Conservation (phyloP, 306 rosid species). For the Parietaria judaica region DNA sequence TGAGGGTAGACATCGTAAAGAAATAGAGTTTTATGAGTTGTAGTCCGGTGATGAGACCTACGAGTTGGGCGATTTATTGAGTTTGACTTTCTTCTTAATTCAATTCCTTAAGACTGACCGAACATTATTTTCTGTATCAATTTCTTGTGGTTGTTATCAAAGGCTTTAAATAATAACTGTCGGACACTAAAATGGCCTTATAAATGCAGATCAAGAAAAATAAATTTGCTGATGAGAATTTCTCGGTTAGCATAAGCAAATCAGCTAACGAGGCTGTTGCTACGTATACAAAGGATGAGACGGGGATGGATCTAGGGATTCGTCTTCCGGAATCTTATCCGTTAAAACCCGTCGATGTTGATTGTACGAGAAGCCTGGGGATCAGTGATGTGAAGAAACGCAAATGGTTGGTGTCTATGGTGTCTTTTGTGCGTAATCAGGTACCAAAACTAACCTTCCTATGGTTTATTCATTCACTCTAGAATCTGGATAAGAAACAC, state of each 20-base stretch:
- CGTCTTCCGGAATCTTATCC: constrained; percentile 93
- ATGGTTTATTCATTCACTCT: constrained; percentile 4
- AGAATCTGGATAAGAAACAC: background rate
- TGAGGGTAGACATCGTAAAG: too few species aligned
- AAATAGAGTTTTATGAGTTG: too few species aligned
- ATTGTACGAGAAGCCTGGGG: constrained; percentile 81
- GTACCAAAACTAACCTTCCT: constrained; percentile 32
- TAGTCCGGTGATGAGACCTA: too few species aligned
- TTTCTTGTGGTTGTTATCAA: too few species aligned
- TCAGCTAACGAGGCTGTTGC: constrained; percentile 95
- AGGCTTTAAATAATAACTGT: background rate
- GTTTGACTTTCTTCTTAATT: too few species aligned
- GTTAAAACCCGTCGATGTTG: constrained; percentile 81
- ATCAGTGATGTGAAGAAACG: constrained; percentile 87
- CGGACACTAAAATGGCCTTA: constrained; percentile 14
- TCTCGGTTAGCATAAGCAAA: constrained; percentile 82
- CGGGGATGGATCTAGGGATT: constrained; percentile 91
- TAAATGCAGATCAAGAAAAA: constrained; percentile 76
- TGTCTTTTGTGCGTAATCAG: constrained; percentile 87
- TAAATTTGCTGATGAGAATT: constrained; percentile 68
- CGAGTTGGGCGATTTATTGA: too few species aligned
- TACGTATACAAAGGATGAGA: constrained; percentile 93
- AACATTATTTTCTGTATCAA: too few species aligned
- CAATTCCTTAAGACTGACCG: too few species aligned
- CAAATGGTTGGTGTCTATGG: constrained; percentile 95